Base-by-base conservation (phyloP, 139 green algal genomes). In the Auxenochlorella protothecoides region DNA sequence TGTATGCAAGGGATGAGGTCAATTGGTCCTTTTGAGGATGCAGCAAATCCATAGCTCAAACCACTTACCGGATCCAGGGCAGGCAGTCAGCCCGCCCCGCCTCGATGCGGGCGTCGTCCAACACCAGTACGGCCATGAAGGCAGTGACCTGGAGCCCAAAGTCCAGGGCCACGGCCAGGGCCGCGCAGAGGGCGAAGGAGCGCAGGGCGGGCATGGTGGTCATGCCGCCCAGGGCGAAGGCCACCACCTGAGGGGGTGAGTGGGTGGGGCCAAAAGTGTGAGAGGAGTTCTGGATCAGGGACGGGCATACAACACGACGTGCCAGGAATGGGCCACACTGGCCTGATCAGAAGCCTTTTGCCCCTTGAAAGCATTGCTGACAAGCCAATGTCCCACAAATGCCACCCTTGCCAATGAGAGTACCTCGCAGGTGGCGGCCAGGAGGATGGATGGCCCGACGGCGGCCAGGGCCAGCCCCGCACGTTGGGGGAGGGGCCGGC, bases 201-300 rank as follows among this genome's bases (percentile, higher is more conserved):
- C 85, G 80, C 66, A 95, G 88, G 56, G 92, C 92, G 3, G 92
- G 92, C 87, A 96, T 93, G 61, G 70, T 70, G 0, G 87, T 91
- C 6, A 96, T 76, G 27, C 68, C 81, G 3, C 85, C 91, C 67
- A 96, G 65, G 0, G 63, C 80, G 72, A 97, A 97, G 0, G 89
- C 92, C 5, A 90, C 59, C 11, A 84, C 77, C 81, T 96, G 65
- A 51, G 55, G 63, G 5, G 65, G 6, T 12, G 8, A 10, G 44
- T 61, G 3, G 6, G 27, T 6, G 12, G 11, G 57, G 27, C 15
- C 5, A 16, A 62, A 10, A 5, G 53, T 55, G 66, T 6, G 14
- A 5, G 5, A 54, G 12, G 60, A 9, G 52, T 44, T 52, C 14
- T 53, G 15, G 5, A 70, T 53, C 53, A 5, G 8, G 16, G 55